Evolutionary conservation across 75 land plant species (phyloP).

Genomic region (Chamaecyparis obtusa): DNA sequence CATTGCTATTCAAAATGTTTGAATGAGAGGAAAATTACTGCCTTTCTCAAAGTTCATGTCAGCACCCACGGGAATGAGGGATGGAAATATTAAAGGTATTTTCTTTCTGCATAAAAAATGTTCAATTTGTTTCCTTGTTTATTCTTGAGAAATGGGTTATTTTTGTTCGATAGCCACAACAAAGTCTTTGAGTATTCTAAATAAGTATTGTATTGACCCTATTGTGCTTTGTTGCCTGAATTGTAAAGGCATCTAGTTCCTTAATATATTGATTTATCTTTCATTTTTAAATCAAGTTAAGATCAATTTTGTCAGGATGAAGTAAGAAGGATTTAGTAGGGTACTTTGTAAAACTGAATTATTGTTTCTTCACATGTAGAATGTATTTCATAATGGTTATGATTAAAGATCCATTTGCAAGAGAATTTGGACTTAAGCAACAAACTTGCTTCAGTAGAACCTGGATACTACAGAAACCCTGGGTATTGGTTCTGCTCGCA

Average conservation of each 20-base stretch:
- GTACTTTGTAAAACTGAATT: not conserved
- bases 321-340: not conserved
- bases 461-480: conserved; percentile 68
- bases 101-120: not conserved
- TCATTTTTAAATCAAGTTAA: not conserved
- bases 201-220: too few relatives aligned
- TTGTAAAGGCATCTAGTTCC: too few relatives aligned
- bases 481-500: conserved; percentile 38
- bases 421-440: conserved; percentile 87
- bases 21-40: conserved; percentile 84
- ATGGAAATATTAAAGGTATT: conserved; percentile 73
- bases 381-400: conserved; percentile 73
- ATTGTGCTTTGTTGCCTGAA: too few relatives aligned
- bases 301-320: not conserved
- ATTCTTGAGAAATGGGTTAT: not conserved
- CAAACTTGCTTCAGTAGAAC: conserved; percentile 80
- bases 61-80: conserved; percentile 79
- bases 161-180: not conserved
- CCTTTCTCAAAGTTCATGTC: conserved; percentile 83
- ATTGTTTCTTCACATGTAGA: conserved; percentile 35
- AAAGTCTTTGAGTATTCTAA: not conserved
- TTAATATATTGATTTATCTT: not conserved
- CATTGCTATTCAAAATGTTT: conserved; percentile 84
- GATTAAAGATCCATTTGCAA: conserved; percentile 76
- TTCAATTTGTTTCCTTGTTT: not conserved